Evolutionary conservation across 2,329 filamentous ascomycete species (phyloP), one percentile per base, ranked within the genome.

Genomic region (Exophiala sp.): DNA sequence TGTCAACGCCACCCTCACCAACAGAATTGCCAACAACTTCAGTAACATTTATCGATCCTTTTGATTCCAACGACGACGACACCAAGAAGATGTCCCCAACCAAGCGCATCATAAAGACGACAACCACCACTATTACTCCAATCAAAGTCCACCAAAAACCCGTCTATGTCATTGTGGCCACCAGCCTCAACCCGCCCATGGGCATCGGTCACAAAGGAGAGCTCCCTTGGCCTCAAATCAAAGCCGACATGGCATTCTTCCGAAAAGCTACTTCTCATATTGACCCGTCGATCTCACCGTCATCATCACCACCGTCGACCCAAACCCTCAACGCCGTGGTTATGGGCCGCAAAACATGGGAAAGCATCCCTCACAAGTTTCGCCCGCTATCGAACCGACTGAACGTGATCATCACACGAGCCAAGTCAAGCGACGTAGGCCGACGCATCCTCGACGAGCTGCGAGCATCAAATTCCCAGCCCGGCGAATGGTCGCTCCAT

Each of bases 311-410:
- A 20, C 11, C 10, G 7, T 33, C n/a, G 14, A 20, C n/a, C n/a
- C n/a, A 46, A n/a, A 51, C 34, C 33, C 41, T 55, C 1, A 92
- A 91, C 70, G 88, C 89, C 14, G 89, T 97, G 47, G 87, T 99
- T 63, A 99, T 99, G 94, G 94, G 94, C 56, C 88, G 94, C 66
- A 96, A 95, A 72, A 99, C 94, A 0, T 99, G 92, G 86, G 90
- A 95, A 48, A 90, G 85, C 60, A 92, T 99, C 56, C 92, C 94
- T 2, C 67, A 77, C 5, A 80, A 78, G 47, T 91, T 94, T 68
- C 81, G 91, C 2, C 94, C 94, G 14, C 78, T 99, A 33, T 85
- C 83, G 57, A 87, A 84, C 58, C 79, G 94, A 8, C 76, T 91
- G 47, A 97, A 96, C 70, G 82, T 96, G 38, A 82, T 97, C 61